Evolutionary conservation across 345 rosid species (phyloP).

Genomic region (Kernera saxatilis): DNA sequence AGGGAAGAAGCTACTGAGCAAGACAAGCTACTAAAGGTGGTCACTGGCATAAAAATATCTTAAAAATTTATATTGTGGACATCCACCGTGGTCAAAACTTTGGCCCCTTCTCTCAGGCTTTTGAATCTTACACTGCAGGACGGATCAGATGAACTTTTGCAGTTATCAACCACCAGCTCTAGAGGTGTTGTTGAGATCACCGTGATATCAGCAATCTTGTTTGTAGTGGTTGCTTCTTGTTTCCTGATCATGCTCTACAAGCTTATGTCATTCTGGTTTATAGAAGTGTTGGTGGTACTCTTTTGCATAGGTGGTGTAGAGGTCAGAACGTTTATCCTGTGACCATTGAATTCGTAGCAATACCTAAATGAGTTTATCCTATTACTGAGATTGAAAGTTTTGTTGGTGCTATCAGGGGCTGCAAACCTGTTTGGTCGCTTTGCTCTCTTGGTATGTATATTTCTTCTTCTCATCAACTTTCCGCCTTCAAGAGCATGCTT

Average conservation of each 20-base stretch:
- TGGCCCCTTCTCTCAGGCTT: background rate
- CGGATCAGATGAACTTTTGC: slow-evolving; percentile 53
- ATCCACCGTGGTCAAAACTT: slow-evolving; percentile 1
- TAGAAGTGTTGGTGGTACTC: slow-evolving; percentile 83
- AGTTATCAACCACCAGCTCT: slow-evolving; percentile 42
- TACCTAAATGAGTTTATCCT: background rate
- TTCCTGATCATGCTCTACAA: slow-evolving; percentile 97
- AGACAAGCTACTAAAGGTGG: slow-evolving; percentile 88
- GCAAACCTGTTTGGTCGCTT: slow-evolving; percentile 89
- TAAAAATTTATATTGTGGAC: background rate
- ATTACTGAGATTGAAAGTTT: slow-evolving; percentile 25
- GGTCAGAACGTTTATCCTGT: slow-evolving; percentile 42
- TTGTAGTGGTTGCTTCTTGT: slow-evolving; percentile 90
- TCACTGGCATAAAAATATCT: background rate
- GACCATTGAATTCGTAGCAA: background rate
- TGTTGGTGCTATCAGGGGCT: slow-evolving; percentile 65
- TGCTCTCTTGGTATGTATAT: slow-evolving; percentile 72
- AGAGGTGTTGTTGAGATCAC: slow-evolving; percentile 73
- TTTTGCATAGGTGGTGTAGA: slow-evolving; percentile 96
- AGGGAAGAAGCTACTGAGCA: slow-evolving; percentile 86
- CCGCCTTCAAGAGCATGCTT: background rate
- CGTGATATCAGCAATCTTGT: slow-evolving; percentile 64
- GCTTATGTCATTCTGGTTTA: slow-evolving; percentile 90
- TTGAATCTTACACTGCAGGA: slow-evolving; percentile 48
- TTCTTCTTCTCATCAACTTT: background rate